Evolutionary conservation across 768 basidiomycete genomes (phyloP).

Genomic region (Boletus fagicola): DNA sequence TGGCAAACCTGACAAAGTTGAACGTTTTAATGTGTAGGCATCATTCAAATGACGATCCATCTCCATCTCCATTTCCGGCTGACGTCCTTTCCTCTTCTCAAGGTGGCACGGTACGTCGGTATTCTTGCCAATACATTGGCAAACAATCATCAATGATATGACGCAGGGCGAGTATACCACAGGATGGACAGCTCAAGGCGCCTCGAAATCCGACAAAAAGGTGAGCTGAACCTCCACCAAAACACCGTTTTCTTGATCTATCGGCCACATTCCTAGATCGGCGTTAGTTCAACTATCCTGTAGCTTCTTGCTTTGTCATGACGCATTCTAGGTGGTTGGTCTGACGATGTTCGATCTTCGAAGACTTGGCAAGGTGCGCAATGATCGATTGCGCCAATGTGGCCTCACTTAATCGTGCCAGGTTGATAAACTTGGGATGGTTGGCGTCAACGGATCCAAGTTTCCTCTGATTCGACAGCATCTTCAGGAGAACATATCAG

Average conservation of each 20-base stretch:
- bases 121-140: background rate
- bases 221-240: slow-evolving; percentile 36
- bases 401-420: slow-evolving; percentile 26
- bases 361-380: slow-evolving; percentile 68
- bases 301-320: slow-evolving; percentile 7
- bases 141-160: background rate
- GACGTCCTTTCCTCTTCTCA: slow-evolving; percentile 10
- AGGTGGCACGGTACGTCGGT: slow-evolving; percentile 47
- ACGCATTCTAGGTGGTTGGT: slow-evolving; percentile 67
- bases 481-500: slow-evolving; percentile 76
- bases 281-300: slow-evolving; percentile 43
- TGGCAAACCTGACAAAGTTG: slow-evolving; percentile 51
- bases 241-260: background rate
- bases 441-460: slow-evolving; percentile 83
- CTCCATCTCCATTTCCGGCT: background rate
- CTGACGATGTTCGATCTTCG: slow-evolving; percentile 88
- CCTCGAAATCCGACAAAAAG: slow-evolving; percentile 94
- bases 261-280: slow-evolving; percentile 47
- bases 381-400: slow-evolving; percentile 10
- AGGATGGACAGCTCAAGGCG: slow-evolving; percentile 90
- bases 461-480: slow-evolving; percentile 85
- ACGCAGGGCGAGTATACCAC: slow-evolving; percentile 86
- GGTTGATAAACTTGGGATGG: slow-evolving; percentile 81
- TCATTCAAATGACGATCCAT: background rate
- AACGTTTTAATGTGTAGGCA: slow-evolving; percentile 78